Conservation (phyloP, 192 early-diverging fungal genomes). For the Umbelopsis isabellina region DNA sequence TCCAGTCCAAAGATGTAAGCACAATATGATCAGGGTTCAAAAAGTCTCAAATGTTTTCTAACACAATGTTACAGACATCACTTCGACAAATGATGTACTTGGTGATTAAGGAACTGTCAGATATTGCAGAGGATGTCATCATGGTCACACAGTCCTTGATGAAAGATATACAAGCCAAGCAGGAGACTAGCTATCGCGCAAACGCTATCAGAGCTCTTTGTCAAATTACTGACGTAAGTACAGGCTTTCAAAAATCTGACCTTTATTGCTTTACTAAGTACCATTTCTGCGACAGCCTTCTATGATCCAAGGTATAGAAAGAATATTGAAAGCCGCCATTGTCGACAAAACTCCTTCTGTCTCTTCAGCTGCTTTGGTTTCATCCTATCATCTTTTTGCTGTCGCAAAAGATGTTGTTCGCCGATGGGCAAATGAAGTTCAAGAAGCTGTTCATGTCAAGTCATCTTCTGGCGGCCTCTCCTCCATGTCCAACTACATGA, state of each 20-base stretch:
- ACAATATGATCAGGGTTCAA: background rate
- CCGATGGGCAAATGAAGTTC: conserved; percentile 96
- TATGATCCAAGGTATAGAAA: conserved; percentile 95
- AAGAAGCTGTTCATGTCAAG: conserved; percentile 92
- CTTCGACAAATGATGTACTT: conserved; percentile 98
- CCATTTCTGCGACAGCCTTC: conserved; percentile 60
- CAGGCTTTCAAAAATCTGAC: background rate
- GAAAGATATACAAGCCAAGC: conserved; percentile 95
- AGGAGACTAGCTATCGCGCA: conserved; percentile 90
- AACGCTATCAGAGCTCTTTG: conserved; percentile 96
- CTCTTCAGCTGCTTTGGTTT: conserved; percentile 90
- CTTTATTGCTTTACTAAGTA: background rate
- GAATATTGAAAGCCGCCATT: conserved; percentile 95
- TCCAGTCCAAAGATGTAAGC: conserved; percentile 91
- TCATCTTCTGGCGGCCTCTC: conserved; percentile 52
- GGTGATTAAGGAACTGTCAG: conserved; percentile 94
- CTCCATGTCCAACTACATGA: conserved; percentile 52
- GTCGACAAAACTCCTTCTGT: conserved; percentile 93
- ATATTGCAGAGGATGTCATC: conserved; percentile 93
- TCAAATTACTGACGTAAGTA: conserved; percentile 90
- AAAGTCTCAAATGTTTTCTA: background rate
- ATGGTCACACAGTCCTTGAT: conserved; percentile 96
- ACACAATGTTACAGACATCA: conserved; percentile 61
- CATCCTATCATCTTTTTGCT: conserved; percentile 83
- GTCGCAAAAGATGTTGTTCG: conserved; percentile 90